Evolutionary conservation across 2,329 filamentous ascomycete species (phyloP), one percentile per base, ranked within the genome.

Genomic region (Pseudogymnoascus sp.): DNA sequence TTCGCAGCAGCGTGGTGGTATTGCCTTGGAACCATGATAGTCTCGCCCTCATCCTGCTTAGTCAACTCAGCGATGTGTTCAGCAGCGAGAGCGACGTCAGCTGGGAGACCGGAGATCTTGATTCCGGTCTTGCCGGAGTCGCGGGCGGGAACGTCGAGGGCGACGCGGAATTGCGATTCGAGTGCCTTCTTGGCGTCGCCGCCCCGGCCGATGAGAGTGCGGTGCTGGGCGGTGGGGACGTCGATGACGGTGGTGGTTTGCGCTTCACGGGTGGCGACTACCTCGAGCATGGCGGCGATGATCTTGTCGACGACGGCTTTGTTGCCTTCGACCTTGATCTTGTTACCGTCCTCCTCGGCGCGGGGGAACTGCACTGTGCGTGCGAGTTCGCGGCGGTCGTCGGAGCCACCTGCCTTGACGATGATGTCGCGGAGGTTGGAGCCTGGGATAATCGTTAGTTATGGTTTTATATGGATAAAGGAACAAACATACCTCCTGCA

Each of bases 361-460:
- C 93, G 92, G 64, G 95, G 95, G 81, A 99, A 97, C 75, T 93
- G 92, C 65, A 99, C 91, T 71, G 93, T 91, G 67, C 93, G 90
- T 61, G 92, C 90, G 70, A 95, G 85, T 66, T 90, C 88, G 42
- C 90, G 87, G 67, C 88, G 85, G 72, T 96, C 93, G 69, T 92
- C 89, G 39, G 93, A 92, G 8, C 95, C 96, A 67, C 95, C 96
- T 57, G 95, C 93, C 70, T 90, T 85, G 62, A 89, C 81, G 63
- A 99, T 90, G 66, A 99, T 92, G 66, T 90, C 87, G 66, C 90
- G 90, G 64, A 99, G 87, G 72, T 88, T 95, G 51, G 90, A 82
- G 70, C 93, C 91, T 93, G 64, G n/a, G 18, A 31, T 34, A 63
- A 7, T 57, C 40, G 67, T 86, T 75, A 83, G 77, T 64, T 73